Evolutionary conservation across 106 monocot genomes (phyloP).

Genomic region (Hemerocallis citrina): DNA sequence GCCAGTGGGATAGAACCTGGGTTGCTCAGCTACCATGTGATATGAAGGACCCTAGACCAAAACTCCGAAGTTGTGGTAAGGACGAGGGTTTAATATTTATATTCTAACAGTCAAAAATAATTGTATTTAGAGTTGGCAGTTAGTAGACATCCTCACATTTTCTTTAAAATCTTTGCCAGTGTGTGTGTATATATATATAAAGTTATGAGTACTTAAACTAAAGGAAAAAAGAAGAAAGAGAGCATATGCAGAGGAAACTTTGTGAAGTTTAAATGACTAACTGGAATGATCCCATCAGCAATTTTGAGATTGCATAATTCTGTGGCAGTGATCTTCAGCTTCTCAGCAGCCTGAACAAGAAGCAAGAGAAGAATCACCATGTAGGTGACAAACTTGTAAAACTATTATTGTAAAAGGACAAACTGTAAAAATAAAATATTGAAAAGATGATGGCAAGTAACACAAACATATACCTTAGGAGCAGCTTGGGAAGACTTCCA

Average conservation of each 20-base stretch:
- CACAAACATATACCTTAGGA: conserved; percentile 46
- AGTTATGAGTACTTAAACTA: no score
- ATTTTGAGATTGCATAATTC: conserved; percentile 63
- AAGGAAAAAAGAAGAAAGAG: no score
- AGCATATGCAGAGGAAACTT: not conserved
- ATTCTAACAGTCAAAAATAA: no score
- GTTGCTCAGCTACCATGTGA: no score
- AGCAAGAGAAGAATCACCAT: not conserved
- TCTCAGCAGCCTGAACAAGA: conserved; percentile 69
- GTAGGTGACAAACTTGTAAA: not conserved
- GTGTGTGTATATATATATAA: no score
- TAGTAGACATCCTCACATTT: no score
- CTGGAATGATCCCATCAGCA: conserved; percentile 79
- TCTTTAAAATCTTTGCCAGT: no score
- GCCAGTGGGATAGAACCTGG: no score
- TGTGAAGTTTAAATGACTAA: conserved; percentile 39
- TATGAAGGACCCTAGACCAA: no score
- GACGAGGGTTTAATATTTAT: no score
- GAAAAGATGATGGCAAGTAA: not conserved
- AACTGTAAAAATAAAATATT: not conserved
- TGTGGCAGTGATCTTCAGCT: conserved; percentile 65
- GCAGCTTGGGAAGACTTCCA: conserved; percentile 77
- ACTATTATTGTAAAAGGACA: not conserved
- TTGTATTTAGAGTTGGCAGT: no score
- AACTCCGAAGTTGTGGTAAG: no score